A percentile compares a stretch with the other conserved stretches of the same genome.
phyloP scores from a whole-genome alignment of 2,329 filamentous ascomycete species.

The Cercospora sesami region DNA sequence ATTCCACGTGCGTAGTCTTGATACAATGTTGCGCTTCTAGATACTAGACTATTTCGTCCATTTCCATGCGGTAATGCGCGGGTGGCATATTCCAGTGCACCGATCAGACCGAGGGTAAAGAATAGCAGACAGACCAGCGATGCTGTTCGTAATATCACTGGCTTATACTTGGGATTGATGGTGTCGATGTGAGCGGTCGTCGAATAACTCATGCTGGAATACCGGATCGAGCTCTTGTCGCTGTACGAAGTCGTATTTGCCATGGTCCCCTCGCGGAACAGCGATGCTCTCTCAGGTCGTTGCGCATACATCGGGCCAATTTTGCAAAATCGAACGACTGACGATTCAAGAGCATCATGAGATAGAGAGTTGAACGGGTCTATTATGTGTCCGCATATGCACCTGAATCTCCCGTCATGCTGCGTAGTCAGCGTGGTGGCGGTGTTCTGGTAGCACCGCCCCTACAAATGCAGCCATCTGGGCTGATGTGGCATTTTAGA shows the following conservation, averaged over 20 bases:
- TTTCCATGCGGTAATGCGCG: conserved; percentile 17
- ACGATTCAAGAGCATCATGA: background rate
- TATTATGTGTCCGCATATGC: background rate
- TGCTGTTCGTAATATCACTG: conserved; percentile 20
- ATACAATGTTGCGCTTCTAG: background rate
- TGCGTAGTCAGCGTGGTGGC: background rate
- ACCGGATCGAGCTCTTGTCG: background rate
- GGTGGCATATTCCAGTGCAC: conserved; percentile 20
- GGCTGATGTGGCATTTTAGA: background rate
- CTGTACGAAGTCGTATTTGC: background rate
- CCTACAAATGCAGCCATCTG: background rate
- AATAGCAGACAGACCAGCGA: conserved; percentile 20
- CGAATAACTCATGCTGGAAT: background rate
- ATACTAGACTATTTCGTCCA: background rate
- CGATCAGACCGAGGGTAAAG: conserved; percentile 19
- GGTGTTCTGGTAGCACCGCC: background rate
- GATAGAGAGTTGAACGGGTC: background rate
- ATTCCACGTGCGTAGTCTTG: background rate
- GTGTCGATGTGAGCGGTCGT: background rate
- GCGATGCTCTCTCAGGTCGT: background rate
- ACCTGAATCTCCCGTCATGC: background rate
- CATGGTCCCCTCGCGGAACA: background rate
- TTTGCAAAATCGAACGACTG: background rate
- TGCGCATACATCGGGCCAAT: background rate
- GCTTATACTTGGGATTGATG: conserved; percentile 22